Evolutionary conservation across 2,329 filamentous ascomycete species (phyloP), one percentile per base, ranked within the genome.

Genomic region (Rutstroemia sydowiana): DNA sequence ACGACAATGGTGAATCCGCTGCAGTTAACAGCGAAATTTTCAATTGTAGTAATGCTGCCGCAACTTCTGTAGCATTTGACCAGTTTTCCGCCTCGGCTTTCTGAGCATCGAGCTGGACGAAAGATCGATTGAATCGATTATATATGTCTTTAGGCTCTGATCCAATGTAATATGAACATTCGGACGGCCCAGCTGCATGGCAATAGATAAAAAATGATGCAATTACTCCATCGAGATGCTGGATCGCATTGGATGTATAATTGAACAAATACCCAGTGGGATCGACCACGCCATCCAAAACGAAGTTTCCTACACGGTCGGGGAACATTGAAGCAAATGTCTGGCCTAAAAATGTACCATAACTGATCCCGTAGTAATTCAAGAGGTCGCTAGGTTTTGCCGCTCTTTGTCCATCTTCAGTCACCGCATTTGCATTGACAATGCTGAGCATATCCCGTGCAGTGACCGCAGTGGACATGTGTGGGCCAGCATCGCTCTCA

Each of bases 281-380:
- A 36, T 66, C 61, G 26, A 61, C 59, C 7, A 61, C 53, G 20
- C 62, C 57, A 55, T 62, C 61, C 13, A 62, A 23, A 8, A 73
- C 62, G 23, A 76, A 55, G 7, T 71, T 67, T 0, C 70, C 71
- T 9, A 76, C 61, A 16, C 66, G 62, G 1, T 63, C 63, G 1
- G 72, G 71, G 54, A 68, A 72, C 66, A 73, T 68, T 1, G 68
- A 68, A 10, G 71, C 71, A 50, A 74, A 73, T 1, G 66, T 70
- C 39, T 69, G 68, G 1, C 71, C 71, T 2, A 74, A 61, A 8
- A 70, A 58, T 2, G 69, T 72, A 1, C 72, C 71, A 53, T 78
- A 78, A 3, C 73, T 76, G 44, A 77, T 69, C 0, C 75, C 74
- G 63, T 72, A 71, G 56, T 75, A 78, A 57, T 73, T 72, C 26